Base-by-base conservation (phyloP, 768 basidiomycete genomes). In the Termitomyces sp. region DNA sequence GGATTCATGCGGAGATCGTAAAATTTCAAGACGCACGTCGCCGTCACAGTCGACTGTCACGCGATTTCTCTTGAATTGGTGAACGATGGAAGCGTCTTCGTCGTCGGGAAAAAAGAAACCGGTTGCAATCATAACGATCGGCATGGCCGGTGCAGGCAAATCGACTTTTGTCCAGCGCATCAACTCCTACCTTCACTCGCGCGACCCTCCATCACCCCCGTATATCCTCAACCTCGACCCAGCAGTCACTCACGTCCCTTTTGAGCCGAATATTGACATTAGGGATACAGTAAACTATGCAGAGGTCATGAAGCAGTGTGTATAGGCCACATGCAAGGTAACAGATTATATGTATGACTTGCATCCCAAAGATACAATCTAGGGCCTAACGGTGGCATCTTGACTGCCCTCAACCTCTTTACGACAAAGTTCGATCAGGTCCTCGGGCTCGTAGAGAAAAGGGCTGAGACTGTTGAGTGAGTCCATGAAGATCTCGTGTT, bases 351-450 rank as follows among this genome's bases (percentile, higher is more conserved):
- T 63, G 41, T 61, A 58, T 61, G 31, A 59, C 49, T 34, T 48
- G 31, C 33, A 58, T 16, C n/a, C 42, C 42, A 53, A 76, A 97
- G 95, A 76, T 99, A 99, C 76, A 98, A 98, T 72, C 79, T 99
- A 58, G 97, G 97, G 4, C 97, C 97, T 1, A 99, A 98, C 71
- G 97, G 97, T 31, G 97, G 95, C 27, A 99, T 99, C 65, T 72
- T 99, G 71, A 99, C 97, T 24, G 92, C 96, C 1, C 81, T 99
- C 68, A 99, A 99, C 71, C 72, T 99, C 59, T 99, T 99, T 73
- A 97, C 97, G 39, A 99, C 97, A 12, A 99, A 98, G 72, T 95
- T 99, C 65, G 97, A 99, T 69, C 96, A 99, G 72, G 97, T 99
- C 11, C 76, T 99, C 45, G 82, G 82, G 16, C 77, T 95, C 61